Evolutionary conservation across 2,329 filamentous ascomycete genomes (phyloP).

Genomic region (Sphaerostilbella broomeana): DNA sequence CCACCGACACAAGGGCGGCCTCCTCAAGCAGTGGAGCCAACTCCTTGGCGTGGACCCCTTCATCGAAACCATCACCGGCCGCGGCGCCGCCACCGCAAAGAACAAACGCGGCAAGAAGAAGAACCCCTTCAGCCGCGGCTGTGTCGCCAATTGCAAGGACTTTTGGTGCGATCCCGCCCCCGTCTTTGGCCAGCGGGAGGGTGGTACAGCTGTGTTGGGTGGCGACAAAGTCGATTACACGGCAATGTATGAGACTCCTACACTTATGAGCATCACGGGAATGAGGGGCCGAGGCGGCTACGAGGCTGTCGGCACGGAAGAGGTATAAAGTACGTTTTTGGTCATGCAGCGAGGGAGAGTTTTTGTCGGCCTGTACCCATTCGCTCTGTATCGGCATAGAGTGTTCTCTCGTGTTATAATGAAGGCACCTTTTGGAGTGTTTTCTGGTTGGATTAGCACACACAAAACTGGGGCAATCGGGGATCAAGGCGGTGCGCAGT

Average conservation of each 20-base stretch:
- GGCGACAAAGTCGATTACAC: slow-evolving; percentile 82
- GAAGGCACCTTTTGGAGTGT: too few relatives aligned
- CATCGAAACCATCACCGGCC: slow-evolving; percentile 81
- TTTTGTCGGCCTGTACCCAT: too few relatives aligned
- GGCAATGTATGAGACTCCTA: slow-evolving; percentile 78
- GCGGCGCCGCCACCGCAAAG: slow-evolving; percentile 57
- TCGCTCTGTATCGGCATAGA: too few relatives aligned
- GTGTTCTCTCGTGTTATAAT: too few relatives aligned
- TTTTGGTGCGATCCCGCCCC: slow-evolving; percentile 93
- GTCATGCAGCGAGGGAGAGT: too few relatives aligned
- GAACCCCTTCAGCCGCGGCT: slow-evolving; percentile 81
- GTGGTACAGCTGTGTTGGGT: slow-evolving; percentile 67
- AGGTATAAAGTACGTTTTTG: slow-evolving; percentile 28
- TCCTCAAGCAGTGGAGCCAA: slow-evolving; percentile 72
- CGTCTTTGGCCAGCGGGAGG: slow-evolving; percentile 67
- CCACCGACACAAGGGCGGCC: slow-evolving; percentile 55
- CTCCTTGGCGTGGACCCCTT: slow-evolving; percentile 90
- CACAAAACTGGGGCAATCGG: too few relatives aligned
- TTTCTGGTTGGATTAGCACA: too few relatives aligned
- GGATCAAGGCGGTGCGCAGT: too few relatives aligned
- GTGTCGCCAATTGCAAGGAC: slow-evolving; percentile 85
- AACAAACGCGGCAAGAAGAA: slow-evolving; percentile 50
- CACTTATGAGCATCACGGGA: slow-evolving; percentile 52
- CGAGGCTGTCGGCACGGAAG: slow-evolving; percentile 54
- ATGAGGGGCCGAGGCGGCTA: slow-evolving; percentile 51